A percentile compares a stretch with the other conserved stretches of the same genome.
Evolutionary conservation across 352 stramenopile species (phyloP).

Genomic region (Pythium brassicae): DNA sequence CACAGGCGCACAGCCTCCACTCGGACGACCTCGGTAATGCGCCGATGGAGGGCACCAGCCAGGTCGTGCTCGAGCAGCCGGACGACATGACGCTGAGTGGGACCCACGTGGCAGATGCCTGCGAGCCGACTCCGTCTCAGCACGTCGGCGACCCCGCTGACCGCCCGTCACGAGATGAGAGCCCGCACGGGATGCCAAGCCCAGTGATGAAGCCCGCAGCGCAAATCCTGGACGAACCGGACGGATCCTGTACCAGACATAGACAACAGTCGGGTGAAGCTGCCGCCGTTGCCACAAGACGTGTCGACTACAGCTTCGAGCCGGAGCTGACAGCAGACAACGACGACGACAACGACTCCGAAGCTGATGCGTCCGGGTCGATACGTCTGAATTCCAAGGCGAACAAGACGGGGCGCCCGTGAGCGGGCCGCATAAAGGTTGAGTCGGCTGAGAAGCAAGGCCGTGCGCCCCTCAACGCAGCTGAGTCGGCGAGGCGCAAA

Average conservation of each 20-base stretch:
- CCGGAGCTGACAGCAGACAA: too few species aligned
- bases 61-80: background rate
- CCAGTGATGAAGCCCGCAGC: too few species aligned
- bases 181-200: too few species aligned
- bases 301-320: too few species aligned
- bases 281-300: too few species aligned
- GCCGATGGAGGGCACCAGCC: background rate
- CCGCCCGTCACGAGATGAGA: background rate
- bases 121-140: too few species aligned
- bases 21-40: background rate
- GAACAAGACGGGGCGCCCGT: background rate
- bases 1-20: background rate
- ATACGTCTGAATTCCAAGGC: background rate
- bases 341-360: too few species aligned
- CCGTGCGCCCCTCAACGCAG: background rate
- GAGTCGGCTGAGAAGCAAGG: background rate
- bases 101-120: too few species aligned
- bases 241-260: background rate
- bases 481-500: background rate
- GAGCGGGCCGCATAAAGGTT: background rate
- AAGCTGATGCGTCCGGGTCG: too few species aligned
- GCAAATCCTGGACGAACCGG: too few species aligned
- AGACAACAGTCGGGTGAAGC: background rate
- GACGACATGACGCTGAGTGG: too few species aligned
- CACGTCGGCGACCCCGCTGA: too few species aligned